phyloP scores from a whole-genome alignment of 2,329 filamentous ascomycete genomes.

The Sarocladiaceae sp. region DNA sequence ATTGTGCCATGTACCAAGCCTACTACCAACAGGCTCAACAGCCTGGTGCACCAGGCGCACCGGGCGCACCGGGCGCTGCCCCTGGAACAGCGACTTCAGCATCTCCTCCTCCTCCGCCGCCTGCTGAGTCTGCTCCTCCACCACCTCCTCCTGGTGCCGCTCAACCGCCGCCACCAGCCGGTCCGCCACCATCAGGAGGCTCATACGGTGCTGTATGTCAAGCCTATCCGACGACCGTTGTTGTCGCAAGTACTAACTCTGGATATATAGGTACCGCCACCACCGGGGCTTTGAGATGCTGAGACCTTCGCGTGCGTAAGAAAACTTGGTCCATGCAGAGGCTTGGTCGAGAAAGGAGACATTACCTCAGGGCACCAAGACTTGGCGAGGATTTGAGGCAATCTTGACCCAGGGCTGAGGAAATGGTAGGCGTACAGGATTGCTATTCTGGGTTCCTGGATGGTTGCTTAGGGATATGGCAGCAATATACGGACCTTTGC shows the following conservation, averaged over 20 bases:
- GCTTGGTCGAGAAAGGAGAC: too few species aligned
- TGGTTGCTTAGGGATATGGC: too few species aligned
- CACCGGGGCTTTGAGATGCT: slow-evolving; percentile 43
- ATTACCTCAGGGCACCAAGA: too few species aligned
- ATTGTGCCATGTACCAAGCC: slow-evolving; percentile 70
- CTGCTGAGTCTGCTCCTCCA: slow-evolving; percentile 57
- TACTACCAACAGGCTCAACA: slow-evolving; percentile 47
- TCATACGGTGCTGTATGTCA: slow-evolving; percentile 1
- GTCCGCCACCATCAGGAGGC: slow-evolving; percentile 7
- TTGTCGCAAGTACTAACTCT: not conserved
- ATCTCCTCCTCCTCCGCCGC: slow-evolving; percentile 55
- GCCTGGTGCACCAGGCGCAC: slow-evolving; percentile 17
- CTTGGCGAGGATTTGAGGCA: too few species aligned
- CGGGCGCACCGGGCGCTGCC: slow-evolving; percentile 32
- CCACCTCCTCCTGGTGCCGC: slow-evolving; percentile 53
- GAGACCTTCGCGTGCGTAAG: too few species aligned
- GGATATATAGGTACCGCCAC: slow-evolving; percentile 45
- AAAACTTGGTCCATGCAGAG: too few species aligned
- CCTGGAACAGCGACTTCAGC: slow-evolving; percentile 29
- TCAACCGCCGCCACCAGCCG: slow-evolving; percentile 43
- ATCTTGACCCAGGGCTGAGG: too few species aligned
- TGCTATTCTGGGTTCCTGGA: too few species aligned
- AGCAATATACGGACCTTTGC: too few species aligned
- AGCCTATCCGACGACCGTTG: slow-evolving; percentile 37
- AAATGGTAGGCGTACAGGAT: too few species aligned